Evolutionary conservation across 139 green algal species (phyloP).

Genomic region (Micromonas commoda): DNA sequence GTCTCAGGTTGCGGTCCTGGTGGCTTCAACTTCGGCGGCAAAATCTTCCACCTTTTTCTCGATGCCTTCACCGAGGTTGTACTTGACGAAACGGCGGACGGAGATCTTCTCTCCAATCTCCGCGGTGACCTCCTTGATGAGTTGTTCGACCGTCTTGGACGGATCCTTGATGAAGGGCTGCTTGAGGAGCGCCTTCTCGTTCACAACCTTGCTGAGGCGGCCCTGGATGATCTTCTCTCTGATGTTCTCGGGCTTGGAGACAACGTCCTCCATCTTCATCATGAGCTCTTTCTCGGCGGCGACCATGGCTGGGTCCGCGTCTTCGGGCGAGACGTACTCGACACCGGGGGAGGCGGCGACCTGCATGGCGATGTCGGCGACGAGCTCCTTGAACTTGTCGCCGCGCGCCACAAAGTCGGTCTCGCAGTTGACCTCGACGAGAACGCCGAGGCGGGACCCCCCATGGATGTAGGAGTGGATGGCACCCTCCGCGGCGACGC

Average conservation of each 20-base stretch:
- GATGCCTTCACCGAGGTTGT: slow-evolving; percentile 88
- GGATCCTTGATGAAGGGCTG: slow-evolving; percentile 91
- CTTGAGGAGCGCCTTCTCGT: slow-evolving; percentile 74
- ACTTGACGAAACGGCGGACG: slow-evolving; percentile 78
- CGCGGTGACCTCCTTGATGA: slow-evolving; percentile 84
- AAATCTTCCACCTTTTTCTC: slow-evolving; percentile 90
- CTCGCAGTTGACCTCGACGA: slow-evolving; percentile 86
- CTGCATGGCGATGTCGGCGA: slow-evolving; percentile 62
- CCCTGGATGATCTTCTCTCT: slow-evolving; percentile 88
- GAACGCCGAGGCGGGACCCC: slow-evolving; percentile 58
- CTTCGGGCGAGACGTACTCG: slow-evolving; percentile 56
- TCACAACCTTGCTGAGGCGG: slow-evolving; percentile 79
- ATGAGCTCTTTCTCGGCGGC: slow-evolving; percentile 82
- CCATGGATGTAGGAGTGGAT: slow-evolving; percentile 90
- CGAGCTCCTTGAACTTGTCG: slow-evolving; percentile 85
- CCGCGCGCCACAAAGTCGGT: slow-evolving; percentile 93
- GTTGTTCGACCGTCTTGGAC: slow-evolving; percentile 78
- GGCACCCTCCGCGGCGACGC: slow-evolving; percentile 77
- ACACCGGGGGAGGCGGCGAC: slow-evolving; percentile 25
- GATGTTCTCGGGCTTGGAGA: slow-evolving; percentile 89
- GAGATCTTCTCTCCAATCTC: slow-evolving; percentile 73
- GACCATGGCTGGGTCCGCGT: slow-evolving; percentile 70
- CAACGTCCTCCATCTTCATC: slow-evolving; percentile 93
- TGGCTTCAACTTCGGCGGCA: slow-evolving; percentile 91
- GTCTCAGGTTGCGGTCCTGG: no score